These are phyloP conservation scores for Symmetrospora coprosmae DNA, from an alignment of 768 basidiomycete species.

Conservation along the genomic window DNA sequence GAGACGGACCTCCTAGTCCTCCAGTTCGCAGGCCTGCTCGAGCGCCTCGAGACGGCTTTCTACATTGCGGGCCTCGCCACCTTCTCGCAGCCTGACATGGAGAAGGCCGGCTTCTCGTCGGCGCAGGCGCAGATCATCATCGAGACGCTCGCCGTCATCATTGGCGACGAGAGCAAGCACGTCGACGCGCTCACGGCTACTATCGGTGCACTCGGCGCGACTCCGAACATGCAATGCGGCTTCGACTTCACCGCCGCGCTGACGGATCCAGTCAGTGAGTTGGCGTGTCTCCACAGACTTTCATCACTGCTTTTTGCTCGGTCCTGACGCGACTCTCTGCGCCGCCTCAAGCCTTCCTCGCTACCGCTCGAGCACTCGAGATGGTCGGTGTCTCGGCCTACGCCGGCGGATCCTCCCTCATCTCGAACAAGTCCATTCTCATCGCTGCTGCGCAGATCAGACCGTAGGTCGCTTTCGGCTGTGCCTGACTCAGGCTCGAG, in stretches of 20 bases:
- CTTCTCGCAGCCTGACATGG: slow-evolving; percentile 16
- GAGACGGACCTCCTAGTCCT: slow-evolving; percentile 5
- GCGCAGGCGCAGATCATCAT: slow-evolving; percentile 24
- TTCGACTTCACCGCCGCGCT: slow-evolving; percentile 57
- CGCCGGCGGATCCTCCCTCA: slow-evolving; percentile 15
- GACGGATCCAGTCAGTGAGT: slow-evolving; percentile 43
- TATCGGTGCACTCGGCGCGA: slow-evolving; percentile 46
- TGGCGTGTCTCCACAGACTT: neutral
- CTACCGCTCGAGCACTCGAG: slow-evolving; percentile 60
- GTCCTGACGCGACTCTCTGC: neutral
- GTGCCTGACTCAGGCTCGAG: slow-evolving; percentile 11
- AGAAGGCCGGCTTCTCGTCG: slow-evolving; percentile 14
- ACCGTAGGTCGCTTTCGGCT: neutral
- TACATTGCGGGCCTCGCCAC: slow-evolving; percentile 19
- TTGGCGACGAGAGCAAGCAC: slow-evolving; percentile 18
- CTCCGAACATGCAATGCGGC: slow-evolving; percentile 47
- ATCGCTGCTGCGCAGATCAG: slow-evolving; percentile 20
- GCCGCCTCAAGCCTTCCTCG: slow-evolving; percentile 47
- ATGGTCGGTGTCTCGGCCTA: slow-evolving; percentile 55
- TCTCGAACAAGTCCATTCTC: slow-evolving; percentile 21
- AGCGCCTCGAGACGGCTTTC: slow-evolving; percentile 20
- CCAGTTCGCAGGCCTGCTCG: slow-evolving; percentile 4
- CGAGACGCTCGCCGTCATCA: slow-evolving; percentile 20
- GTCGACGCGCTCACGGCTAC: slow-evolving; percentile 23
- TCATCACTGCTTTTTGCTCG: neutral